Conservation (phyloP, 345 rosid species). For the Eucalyptus cloeziana region DNA sequence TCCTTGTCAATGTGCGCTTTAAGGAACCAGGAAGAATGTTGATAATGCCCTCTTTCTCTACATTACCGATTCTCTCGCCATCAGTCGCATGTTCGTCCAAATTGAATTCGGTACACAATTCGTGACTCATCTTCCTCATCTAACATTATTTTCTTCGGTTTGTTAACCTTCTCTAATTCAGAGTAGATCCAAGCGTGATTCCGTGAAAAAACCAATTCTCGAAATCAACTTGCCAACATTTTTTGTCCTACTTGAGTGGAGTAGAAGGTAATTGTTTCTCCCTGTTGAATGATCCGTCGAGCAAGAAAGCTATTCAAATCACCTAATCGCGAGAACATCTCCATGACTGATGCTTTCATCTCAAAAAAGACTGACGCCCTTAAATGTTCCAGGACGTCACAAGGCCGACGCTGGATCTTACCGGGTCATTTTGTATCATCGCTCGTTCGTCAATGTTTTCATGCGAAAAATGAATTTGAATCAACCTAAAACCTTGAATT, state of each 20-base stretch:
- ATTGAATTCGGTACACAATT: neutral
- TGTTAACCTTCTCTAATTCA: neutral
- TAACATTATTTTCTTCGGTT: neutral
- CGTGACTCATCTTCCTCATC: neutral
- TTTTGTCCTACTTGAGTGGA: neutral
- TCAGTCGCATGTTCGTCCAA: neutral
- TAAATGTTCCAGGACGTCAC: neutral
- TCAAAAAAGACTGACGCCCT: neutral
- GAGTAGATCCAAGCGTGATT: neutral
- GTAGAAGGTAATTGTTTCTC: neutral
- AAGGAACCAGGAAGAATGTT: neutral
- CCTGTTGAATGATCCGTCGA: neutral
- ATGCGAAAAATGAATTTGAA: neutral
- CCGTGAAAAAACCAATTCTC: rapidly evolving
- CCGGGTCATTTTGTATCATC: neutral
- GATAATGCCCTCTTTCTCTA: neutral
- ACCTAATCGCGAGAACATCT: neutral
- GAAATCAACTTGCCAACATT: neutral
- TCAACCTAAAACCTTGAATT: neutral
- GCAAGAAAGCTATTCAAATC: neutral
- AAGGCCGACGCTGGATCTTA: neutral
- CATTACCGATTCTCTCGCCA: neutral
- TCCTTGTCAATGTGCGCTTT: neutral
- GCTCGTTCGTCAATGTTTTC: neutral
- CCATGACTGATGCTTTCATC: neutral